Base-by-base conservation (phyloP, 345 rosid species). In the Cardiospermum halicacabum region DNA sequence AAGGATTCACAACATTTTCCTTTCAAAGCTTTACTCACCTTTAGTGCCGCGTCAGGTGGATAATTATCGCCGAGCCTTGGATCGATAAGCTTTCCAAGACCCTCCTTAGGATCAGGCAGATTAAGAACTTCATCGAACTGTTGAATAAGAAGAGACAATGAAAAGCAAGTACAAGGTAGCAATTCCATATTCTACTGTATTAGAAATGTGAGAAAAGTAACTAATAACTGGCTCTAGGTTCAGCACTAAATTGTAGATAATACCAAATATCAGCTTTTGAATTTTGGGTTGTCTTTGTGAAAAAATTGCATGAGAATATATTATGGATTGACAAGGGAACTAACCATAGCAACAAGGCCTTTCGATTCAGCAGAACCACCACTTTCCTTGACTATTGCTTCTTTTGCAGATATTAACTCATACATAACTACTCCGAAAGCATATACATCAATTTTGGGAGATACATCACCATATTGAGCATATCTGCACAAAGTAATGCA, bases 361-460 rank as follows among this genome's bases (percentile, higher is more conserved):
- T 74, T 87, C 26, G 96, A 73, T 60, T 89, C 96, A 60, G 86
- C 65, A 55, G 32, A 19, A 10, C 87, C 42, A 55, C 69, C 83
- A 18, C 69, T 82, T 12, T 55, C 13, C 79, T 80, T 89, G 70
- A 91, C 91, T n/a, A 94, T 83, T 12, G 97, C 97, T 19, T 80
- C 88, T 76, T 91, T 94, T 3, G 92, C 99, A 53, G 99, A 91
- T 27, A 94, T 85, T 62, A 94, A 89, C 60, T 94, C 99, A 48
- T 85, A 94, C 22, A 94, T 93, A 57, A 94, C 96, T 66, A 94
- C 99, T 32, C 99, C 99, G 58, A 94, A 89, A 15, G 99, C 99
- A 50, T 80, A 94, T 25, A 94, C 97, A 77, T 93, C 98, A 16
- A 85, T 83, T 73, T 94, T 94, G 3, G 97, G 80, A 71, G 99